These are phyloP conservation scores for Lignosus rhinocerotis DNA, from an alignment of 1,284 basidiomycete genomes.

Conservation along the genomic window DNA sequence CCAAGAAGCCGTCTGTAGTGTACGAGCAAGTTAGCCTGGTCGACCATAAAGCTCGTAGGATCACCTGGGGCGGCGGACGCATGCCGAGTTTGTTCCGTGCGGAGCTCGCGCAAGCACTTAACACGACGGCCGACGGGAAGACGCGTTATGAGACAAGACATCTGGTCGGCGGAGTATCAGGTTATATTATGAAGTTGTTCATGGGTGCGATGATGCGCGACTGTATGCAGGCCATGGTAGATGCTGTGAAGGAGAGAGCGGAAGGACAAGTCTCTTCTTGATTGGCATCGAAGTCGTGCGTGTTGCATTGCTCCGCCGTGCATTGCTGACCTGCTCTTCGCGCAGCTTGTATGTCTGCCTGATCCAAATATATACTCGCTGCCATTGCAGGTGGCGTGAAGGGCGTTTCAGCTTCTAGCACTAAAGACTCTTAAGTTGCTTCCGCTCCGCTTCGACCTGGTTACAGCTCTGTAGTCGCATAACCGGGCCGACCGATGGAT, in stretches of 20 bases:
- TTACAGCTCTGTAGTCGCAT: neutral
- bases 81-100: conserved; percentile 1
- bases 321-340: neutral
- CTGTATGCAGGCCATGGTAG: conserved; percentile 52
- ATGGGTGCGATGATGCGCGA: conserved; percentile 43
- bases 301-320: neutral
- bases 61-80: conserved; percentile 3
- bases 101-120: neutral
- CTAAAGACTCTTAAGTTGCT: neutral
- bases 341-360: neutral
- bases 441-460: neutral
- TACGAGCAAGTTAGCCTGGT: conserved; percentile 2
- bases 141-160: conserved; percentile 56
- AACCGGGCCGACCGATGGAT: neutral
- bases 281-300: neutral
- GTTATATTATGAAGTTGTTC: conserved; percentile 50
- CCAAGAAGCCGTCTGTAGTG: neutral
- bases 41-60: neutral
- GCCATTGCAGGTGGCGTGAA: neutral
- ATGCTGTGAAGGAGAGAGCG: conserved; percentile 52
- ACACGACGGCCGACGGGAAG: neutral
- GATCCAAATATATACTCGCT: neutral
- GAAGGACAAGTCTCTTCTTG: conserved; percentile 33
- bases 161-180: conserved; percentile 56
- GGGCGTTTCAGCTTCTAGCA: neutral